Base-by-base conservation (phyloP, 108 stramenopile species). In the Pseudonitzschia multiseries region DNA sequence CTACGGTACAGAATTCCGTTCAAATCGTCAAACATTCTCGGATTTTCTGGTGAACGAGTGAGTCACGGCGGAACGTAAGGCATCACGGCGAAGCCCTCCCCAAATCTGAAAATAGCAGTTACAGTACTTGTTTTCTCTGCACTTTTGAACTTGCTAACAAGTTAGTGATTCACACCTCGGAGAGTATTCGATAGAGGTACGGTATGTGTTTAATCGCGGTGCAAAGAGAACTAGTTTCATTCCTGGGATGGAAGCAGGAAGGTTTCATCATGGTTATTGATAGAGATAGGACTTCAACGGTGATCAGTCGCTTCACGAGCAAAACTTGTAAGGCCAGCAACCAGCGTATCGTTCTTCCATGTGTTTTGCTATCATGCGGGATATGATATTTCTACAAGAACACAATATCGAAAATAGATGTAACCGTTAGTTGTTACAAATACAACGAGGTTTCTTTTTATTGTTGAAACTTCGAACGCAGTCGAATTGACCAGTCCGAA, bases 261-360 rank as follows among this genome's bases (percentile, higher is more conserved):
- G 29, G 61, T 62, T 33, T 31, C 40, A 33, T 18, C 17, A 48
- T 48, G 46, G 46, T 48, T 48, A 14, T n/a, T n/a, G n/a, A 48
- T 2, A 13, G 15, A 62, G 29, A 62, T 15, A 62, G 33, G 40
- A 62, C 61, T 13, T 40, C 61, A 62, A 62, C 61, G 61, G 61
- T 8, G 18, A 56, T n/a, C 4, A 62, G 29, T 62, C 61, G 61
- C 61, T 62, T 33, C 61, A 62, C 61, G 32, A 56, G 24, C 32
- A 33, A 62, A 62, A 40, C 24, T 56, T 56, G 54, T 9, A 18
- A 62, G 0, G 6, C 36, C 36, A 36, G 2, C 36, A 62, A 8
- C 20, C 33, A 40, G 36, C 14, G 14, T 33, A 13, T n/a, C 15
- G 6, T 31, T 15, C 4, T 27, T 14, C 15, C 57, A 59, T 59